Base-by-base conservation (phyloP, 106 monocot species). In the Apostasia shenzhenica region DNA sequence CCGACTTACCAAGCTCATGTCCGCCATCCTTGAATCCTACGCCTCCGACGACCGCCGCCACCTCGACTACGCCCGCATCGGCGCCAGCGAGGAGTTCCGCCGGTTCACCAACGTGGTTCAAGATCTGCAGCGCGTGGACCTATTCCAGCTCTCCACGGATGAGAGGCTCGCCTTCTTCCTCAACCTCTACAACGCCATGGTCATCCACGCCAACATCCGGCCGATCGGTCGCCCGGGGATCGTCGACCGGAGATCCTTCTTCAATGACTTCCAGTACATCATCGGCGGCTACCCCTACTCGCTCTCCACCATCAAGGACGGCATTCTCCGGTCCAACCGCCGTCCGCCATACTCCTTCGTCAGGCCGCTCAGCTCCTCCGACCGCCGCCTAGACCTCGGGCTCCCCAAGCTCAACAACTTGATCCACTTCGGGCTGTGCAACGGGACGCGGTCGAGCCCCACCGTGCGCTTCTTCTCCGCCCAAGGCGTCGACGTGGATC, bases 131-230 rank as follows among this genome's bases (percentile, higher is more conserved):
- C 75, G 95, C 12, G 75, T 91, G 0, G 89, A 97, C 73, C 40
- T 97, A 11, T 86, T 77, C 45, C 37, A 66, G 2, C 74, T 97
- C 45, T 79, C 84, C 4, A 62, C 55, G 0, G 86, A 82, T 4
- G 89, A 89, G 74, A 76, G 59, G 62, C 71, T 79, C 53, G 78
- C 84, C 49, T 97, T 97, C 79, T 97, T 97, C 75, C 48, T 97
- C 65, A 97, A 97, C 72, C 76, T 97, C 5, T 82, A 92, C 92
- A 97, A 97, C 47, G 89, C 95, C 6, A 97, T 97, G 95, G 95
- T 83, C 50, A 81, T 97, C 76, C 92, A 97, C 46, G 92, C 92
- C 4, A 70, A 89, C 39, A 74, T 89, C 41, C 84, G 74, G 52
- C 3, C 26, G 26, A 59, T 85, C 37, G 95, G 92, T 42, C 76